These are phyloP conservation scores for Leccinum obscurum DNA, from an alignment of 768 basidiomycete genomes.

Conservation along the genomic window DNA sequence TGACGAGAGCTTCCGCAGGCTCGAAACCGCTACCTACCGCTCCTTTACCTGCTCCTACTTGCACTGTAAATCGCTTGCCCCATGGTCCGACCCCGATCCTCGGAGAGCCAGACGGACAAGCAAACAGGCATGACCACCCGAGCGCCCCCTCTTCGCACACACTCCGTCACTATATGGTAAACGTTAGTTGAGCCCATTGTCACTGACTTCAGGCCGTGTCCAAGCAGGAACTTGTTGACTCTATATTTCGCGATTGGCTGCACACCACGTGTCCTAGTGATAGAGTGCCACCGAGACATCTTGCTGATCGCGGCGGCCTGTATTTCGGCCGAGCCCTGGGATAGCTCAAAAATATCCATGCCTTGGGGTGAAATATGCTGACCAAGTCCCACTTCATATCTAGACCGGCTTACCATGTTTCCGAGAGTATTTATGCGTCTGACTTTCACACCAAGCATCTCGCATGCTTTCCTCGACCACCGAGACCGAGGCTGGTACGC, in stretches of 20 bases:
- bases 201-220: neutral
- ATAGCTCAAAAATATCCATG: neutral
- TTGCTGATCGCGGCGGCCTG: neutral
- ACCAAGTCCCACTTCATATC: neutral
- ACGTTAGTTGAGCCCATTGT: neutral
- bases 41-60: too few relatives aligned
- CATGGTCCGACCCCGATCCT: too few relatives aligned
- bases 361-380: neutral
- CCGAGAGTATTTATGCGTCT: constrained; percentile 17
- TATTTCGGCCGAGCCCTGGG: neutral
- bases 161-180: neutral
- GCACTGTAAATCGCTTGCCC: too few relatives aligned
- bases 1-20: neutral
- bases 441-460: neutral
- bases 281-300: neutral
- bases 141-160: too few relatives aligned
- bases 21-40: neutral
- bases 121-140: too few relatives aligned
- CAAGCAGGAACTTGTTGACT: neutral
- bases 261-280: neutral
- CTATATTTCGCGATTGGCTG: neutral
- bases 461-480: constrained; percentile 19
- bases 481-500: neutral
- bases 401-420: neutral
- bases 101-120: too few relatives aligned